phyloP scores from a whole-genome alignment of 192 early-diverging fungal species.

The Funneliformis mosseae region DNA sequence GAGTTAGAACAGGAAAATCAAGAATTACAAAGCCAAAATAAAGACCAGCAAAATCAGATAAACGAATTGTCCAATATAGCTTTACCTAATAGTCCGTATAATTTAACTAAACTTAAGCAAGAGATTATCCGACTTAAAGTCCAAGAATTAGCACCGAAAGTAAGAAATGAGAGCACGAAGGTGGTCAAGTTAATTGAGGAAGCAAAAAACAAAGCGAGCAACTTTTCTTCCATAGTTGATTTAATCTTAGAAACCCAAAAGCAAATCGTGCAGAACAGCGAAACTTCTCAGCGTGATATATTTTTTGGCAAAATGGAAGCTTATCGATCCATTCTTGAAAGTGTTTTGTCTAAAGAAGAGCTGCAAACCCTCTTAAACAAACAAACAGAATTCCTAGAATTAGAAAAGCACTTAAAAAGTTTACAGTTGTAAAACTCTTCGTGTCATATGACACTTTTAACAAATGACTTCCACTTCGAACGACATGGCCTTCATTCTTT shows the following conservation, averaged over 20 bases:
- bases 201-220: not conserved
- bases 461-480: too few species aligned
- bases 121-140: constrained; percentile 1
- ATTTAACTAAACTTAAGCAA: constrained; percentile 1
- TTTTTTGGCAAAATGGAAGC: not conserved
- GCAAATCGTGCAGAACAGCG: not conserved
- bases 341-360: not conserved
- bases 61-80: not conserved
- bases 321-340: not conserved
- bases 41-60: not conserved
- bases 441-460: too few species aligned
- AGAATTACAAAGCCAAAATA: too few species aligned
- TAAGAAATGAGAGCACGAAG: not conserved
- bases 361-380: not conserved
- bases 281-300: not conserved
- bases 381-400: not conserved
- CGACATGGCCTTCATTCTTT: too few species aligned
- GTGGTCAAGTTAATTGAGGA: not conserved
- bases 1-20: too few species aligned
- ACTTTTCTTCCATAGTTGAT: not conserved
- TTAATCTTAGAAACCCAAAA: constrained; percentile 9
- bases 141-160: constrained; percentile 13
- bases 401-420: not conserved
- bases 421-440: too few species aligned
- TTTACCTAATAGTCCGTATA: not conserved